A percentile compares a stretch with the other conserved stretches of the same genome.
These are phyloP conservation scores for Colletotrichum eleusines DNA, from an alignment of 2,329 filamentous ascomycete species.

Conservation along the genomic window DNA sequence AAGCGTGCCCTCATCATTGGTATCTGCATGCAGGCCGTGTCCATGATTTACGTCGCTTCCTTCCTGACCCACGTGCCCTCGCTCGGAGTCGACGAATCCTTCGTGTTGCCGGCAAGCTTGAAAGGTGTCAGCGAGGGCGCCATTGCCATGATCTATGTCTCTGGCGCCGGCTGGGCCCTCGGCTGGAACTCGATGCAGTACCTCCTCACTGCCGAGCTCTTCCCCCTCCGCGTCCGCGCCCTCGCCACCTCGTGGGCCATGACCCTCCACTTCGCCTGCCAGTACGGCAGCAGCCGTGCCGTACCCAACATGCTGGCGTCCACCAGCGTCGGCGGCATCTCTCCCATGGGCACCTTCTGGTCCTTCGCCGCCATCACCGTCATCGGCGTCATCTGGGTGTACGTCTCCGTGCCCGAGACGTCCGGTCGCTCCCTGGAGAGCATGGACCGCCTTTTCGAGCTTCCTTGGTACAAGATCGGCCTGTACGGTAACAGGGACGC, in stretches of 20 bases:
- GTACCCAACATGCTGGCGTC: conserved; percentile 80
- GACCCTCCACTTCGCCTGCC: conserved; percentile 83
- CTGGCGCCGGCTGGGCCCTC: conserved; percentile 76
- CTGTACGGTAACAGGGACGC: conserved; percentile 65
- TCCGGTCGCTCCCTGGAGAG: conserved; percentile 74
- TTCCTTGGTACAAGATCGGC: conserved; percentile 83
- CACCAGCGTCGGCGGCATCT: conserved; percentile 59
- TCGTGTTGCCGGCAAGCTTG: conserved; percentile 60
- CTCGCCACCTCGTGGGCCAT: conserved; percentile 79
- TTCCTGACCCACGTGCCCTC: conserved; percentile 74
- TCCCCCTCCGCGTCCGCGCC: conserved; percentile 79
- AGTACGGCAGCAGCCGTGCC: conserved; percentile 81
- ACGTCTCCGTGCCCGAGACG: conserved; percentile 79
- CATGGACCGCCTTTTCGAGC: conserved; percentile 78
- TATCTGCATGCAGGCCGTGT: conserved; percentile 69
- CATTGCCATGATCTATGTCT: conserved; percentile 79
- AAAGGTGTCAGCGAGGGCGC: conserved; percentile 73
- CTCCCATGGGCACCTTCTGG: conserved; percentile 78
- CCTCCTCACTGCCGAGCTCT: conserved; percentile 81
- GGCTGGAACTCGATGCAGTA: conserved; percentile 85
- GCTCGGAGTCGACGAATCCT: conserved; percentile 63
- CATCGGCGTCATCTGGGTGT: conserved; percentile 77
- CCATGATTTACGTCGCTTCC: conserved; percentile 72
- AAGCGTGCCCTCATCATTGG: conserved; percentile 74
- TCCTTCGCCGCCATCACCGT: conserved; percentile 78